phyloP scores from a whole-genome alignment of 192 early-diverging fungal species.

The Umbelopsis isabellina region DNA sequence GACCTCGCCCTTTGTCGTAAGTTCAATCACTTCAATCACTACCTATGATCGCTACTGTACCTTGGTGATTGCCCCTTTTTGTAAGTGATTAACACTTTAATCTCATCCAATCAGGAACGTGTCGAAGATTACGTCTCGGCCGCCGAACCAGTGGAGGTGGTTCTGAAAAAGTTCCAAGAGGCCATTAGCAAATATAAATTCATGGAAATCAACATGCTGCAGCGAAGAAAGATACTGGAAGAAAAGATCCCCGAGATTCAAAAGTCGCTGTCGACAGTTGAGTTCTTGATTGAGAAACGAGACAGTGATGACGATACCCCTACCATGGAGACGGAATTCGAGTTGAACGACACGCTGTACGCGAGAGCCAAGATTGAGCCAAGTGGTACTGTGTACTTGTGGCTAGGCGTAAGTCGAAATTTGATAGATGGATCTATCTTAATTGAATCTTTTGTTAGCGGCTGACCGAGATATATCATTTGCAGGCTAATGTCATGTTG shows the following conservation, averaged over 20 bases:
- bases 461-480: constrained; percentile 1
- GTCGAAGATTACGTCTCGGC: constrained; percentile 86
- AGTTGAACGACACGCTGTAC: constrained; percentile 94
- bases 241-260: constrained; percentile 96
- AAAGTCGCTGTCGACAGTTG: constrained; percentile 88
- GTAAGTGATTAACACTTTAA: not conserved
- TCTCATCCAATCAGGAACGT: constrained; percentile 62
- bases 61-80: not conserved
- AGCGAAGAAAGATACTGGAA: constrained; percentile 82
- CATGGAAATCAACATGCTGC: constrained; percentile 92
- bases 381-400: constrained; percentile 84
- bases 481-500: constrained; percentile 96
- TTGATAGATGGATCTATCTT: not conserved
- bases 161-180: constrained; percentile 92
- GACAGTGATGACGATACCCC: constrained; percentile 46
- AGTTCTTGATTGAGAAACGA: constrained; percentile 68
- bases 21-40: constrained; percentile 23
- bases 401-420: constrained; percentile 81
- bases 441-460: not conserved
- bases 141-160: constrained; percentile 76
- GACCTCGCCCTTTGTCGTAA: constrained; percentile 90
- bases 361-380: constrained; percentile 80
- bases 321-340: constrained; percentile 83
- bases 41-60: not conserved
- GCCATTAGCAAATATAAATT: constrained; percentile 96